Base-by-base conservation (phyloP, 1,284 basidiomycete species). In the Apiotrichum laibachii region DNA sequence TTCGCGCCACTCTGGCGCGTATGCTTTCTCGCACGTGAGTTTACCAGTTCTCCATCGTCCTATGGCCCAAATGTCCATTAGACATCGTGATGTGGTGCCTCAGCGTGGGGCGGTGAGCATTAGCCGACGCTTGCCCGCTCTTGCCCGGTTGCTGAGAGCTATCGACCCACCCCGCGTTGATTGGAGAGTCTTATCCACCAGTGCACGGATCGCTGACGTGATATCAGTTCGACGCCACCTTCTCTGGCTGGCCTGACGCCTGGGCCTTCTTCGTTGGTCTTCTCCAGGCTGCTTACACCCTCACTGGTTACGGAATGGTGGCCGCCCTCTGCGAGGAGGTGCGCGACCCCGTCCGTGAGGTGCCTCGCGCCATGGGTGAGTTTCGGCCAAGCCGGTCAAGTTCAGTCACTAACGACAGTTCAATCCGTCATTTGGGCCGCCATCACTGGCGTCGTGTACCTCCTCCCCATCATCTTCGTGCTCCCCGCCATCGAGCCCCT, bases 381-480 rank as follows among this genome's bases (percentile, higher is more conserved):
- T 37, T 7, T 15, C 2, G 19, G 16, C 46, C 12, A 13, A 39
- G 37, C 37, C 11, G 4, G 37, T n/a, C 40, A 19, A 42, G 15
- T 16, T 9, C 13, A n/a, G 18, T 35, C 16, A 19, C 31, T 35
- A 19, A 34, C 26, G 12, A 9, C 37, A 50, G 75, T 79, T 8
- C 72, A 79, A 42, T 77, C 73, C 0, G 80, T 81, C 13, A 72
- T 77, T 8, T 79, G 79, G 2, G 80, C 80, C 1, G 76, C 72
- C 26, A 62, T 81, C 53, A 81, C 80, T 1, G 80, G 80, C 45
- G 69, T 80, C 34, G 67, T 78, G 22, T 80, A 80, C 66, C 64
- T 76, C 33, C 71, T 81, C 16, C 81, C 81, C 1, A 73, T 82
- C 47, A 73, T 79, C 51, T 81, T 82, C 60, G 69, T 82, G 15